These are phyloP conservation scores for Leccinum subgranulosum DNA, from an alignment of 768 basidiomycete genomes.

Conservation along the genomic window DNA sequence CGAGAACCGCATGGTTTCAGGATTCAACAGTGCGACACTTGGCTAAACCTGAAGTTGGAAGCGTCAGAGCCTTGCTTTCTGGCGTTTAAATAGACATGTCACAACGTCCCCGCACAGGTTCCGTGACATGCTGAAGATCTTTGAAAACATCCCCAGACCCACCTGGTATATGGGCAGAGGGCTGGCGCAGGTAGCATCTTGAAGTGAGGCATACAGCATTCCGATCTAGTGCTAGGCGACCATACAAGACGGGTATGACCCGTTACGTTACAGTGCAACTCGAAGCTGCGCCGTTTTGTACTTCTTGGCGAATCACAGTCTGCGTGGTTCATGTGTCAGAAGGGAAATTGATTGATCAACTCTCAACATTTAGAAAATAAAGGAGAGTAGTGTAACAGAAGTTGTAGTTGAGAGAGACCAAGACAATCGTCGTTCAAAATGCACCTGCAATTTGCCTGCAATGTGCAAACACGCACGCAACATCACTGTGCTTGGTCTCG, in stretches of 20 bases:
- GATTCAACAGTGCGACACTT: background rate
- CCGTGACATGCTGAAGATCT: background rate
- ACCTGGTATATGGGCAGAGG: background rate
- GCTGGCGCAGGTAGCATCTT: background rate
- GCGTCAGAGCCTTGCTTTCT: background rate
- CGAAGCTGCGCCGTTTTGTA: too few relatives aligned
- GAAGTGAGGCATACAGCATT: conserved; percentile 4
- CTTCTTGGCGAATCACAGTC: too few relatives aligned
- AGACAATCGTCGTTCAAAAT: background rate
- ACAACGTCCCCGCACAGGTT: background rate
- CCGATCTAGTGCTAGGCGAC: background rate
- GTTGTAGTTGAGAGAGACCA: background rate
- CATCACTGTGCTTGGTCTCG: background rate
- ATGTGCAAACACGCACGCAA: background rate
- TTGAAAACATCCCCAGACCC: background rate
- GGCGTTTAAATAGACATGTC: background rate
- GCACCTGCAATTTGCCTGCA: background rate
- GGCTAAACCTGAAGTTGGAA: background rate
- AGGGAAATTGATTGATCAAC: background rate
- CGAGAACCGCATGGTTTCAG: conserved; percentile 6
- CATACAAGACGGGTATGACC: background rate
- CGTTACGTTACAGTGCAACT: conserved; percentile 6
- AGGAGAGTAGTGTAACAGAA: background rate
- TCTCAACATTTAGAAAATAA: background rate
- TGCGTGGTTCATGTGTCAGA: background rate